phyloP scores from a whole-genome alignment of 176 grass and related monocot genomes.

The Rhipidocladum racemiflorum region DNA sequence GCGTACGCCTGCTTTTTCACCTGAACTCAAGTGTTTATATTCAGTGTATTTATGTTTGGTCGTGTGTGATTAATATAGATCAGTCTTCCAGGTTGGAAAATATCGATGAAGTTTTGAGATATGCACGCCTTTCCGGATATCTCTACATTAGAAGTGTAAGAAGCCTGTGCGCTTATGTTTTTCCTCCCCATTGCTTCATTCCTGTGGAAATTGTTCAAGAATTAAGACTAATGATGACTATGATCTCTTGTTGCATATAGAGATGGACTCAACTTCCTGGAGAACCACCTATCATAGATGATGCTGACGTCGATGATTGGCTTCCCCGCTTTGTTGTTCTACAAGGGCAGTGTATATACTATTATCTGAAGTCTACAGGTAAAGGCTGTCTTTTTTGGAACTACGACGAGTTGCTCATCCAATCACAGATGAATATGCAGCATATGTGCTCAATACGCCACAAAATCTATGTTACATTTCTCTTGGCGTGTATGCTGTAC shows the following conservation, averaged over 20 bases:
- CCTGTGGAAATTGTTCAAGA: background rate
- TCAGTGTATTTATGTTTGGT: background rate
- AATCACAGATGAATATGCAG: background rate
- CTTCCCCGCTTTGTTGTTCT: conserved; percentile 88
- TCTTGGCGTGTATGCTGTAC: background rate
- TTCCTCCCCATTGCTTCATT: background rate
- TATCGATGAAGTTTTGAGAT: conserved; percentile 80
- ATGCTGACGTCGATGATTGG: conserved; percentile 81
- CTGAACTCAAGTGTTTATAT: background rate
- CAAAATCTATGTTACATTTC: background rate
- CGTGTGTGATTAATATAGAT: background rate
- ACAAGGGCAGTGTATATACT: conserved; percentile 80
- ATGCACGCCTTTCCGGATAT: conserved; percentile 68
- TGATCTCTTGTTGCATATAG: conserved; percentile 27
- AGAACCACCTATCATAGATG: conserved; percentile 93
- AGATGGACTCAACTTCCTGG: conserved; percentile 89
- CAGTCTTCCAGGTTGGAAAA: conserved; percentile 64
- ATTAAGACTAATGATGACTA: background rate
- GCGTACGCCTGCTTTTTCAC: background rate
- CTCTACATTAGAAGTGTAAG: conserved; percentile 87
- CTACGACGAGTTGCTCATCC: background rate
- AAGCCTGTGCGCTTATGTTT: background rate
- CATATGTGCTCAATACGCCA: background rate
- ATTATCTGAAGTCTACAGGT: conserved; percentile 93
- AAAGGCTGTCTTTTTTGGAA: conserved; percentile 15